Base-by-base conservation (phyloP, 2,329 filamentous ascomycete species). In the Aquanectria penicillioides region DNA sequence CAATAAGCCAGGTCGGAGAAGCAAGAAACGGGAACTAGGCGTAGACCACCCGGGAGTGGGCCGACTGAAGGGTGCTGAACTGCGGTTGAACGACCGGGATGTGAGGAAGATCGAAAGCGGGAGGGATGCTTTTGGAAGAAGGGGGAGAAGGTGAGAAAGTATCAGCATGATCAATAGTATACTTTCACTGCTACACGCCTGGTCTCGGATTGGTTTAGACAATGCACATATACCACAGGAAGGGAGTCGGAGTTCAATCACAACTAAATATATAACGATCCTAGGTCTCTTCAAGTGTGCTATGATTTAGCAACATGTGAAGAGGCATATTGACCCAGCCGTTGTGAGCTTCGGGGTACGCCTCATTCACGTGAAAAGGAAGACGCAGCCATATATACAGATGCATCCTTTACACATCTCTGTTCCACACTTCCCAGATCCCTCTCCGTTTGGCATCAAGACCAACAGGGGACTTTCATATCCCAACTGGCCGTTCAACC, bases 21-120 rank as follows among this genome's bases (percentile, higher is more conserved):
- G 76, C 57, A 78, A 78, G 51, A 81, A 72, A 67, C 64, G 72
- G 78, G 84, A 76, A 81, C 87, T 63, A 78, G 87, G 74, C 80
- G 86, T 97, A 31, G 92, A 91, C 62, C 87, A 87, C 25, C 93
- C 94, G 1, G 88, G 85, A 3, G 86, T 98, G 11, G 95, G 95
- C 0, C 92, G 83, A 73, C 89, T 97, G 73, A 86, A 82, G 62
- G 90, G 91, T 3, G 93, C 93, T 0, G 91, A 91, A 71, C 75
- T 98, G 78, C 90, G 83, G 63, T 76, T 98, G 68, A 96, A 89
- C 71, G 88, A 89, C 71, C 84, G 84, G 68, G 94, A 98, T 76
- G 84, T 97, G 7, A 81, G 79, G 66, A 84, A 84, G 53, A 92
- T 95, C 62, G 85, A 90, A 68, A 87, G 88, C 1, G 76, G 77